Evolutionary conservation across 2,329 filamentous ascomycete genomes (phyloP), one percentile per base, ranked within the genome.

Genomic region (Daldinia sp.): DNA sequence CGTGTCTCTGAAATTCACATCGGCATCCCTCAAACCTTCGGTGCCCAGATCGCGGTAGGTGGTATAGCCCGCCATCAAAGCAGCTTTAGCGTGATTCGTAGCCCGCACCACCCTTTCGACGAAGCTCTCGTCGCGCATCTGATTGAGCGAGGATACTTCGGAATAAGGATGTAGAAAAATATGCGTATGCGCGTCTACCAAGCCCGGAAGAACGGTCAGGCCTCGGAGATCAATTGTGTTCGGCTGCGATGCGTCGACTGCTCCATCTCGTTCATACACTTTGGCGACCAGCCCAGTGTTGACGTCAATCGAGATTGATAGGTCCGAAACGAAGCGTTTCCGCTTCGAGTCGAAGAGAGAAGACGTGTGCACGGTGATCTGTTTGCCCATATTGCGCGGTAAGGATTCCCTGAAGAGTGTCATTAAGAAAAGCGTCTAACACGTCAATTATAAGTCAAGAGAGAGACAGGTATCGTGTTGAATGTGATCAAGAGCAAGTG

Each of bases 121-220:
- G n/a, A 84, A 72, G 58, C 82, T 84, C 67, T 87, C 84, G 63
- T 87, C 84, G 32, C 85, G 81, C 73, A 86, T 83, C 69, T 88
- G 85, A 35, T 82, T 51, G 35, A 68, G 6, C 4, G 64, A 45
- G 2, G 65, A 60, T 13, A 68, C 61, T 7, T 73, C 80, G 71
- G 72, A 72, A 68, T 83, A 83, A 0, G 79, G 73, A 69, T 86
- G 83, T 6, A 85, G 74, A 66, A 86, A 85, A n/a, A 86, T 78
- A 68, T 86, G 83, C 0, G 83, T 84, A 66, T 86, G 83, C 0
- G 83, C 80, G 69, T 86, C 83, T 3, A 86, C 82, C 4, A 85
- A 75, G 8, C 83, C 83, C 0, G 83, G 83, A 51, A 85, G 75
- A 4, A 84, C 81, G 19, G 80, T 76, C 57, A 81, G 78, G 57